A percentile compares a stretch with the other conserved stretches of the same genome.
These are phyloP conservation scores for Fusarium sp. DNA, from an alignment of 2,329 filamentous ascomycete species.

Conservation along the genomic window DNA sequence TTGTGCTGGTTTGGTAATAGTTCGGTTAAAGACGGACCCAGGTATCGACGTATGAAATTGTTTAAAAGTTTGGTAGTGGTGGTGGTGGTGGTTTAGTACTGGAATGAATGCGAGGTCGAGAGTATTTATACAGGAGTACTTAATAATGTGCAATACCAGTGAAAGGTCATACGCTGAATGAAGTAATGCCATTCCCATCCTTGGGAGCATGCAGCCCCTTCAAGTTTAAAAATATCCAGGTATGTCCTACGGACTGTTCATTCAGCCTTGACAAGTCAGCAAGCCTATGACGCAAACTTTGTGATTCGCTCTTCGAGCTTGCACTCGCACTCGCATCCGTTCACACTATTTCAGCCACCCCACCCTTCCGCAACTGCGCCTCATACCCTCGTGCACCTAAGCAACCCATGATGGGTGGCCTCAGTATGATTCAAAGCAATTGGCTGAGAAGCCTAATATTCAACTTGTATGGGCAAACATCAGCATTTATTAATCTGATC, in stretches of 20 bases:
- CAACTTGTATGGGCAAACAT: too few species aligned
- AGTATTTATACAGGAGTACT: neutral
- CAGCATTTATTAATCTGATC: too few species aligned
- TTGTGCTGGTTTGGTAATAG: neutral
- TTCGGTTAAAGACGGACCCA: neutral
- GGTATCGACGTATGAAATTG: neutral
- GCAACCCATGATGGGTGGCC: too few species aligned
- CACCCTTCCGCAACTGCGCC: constrained; percentile 2
- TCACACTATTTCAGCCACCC: neutral
- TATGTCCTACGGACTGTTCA: neutral
- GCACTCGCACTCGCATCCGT: neutral
- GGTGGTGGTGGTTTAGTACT: too few species aligned
- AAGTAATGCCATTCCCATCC: neutral
- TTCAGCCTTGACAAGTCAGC: neutral
- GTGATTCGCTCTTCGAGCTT: neutral
- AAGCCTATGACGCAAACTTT: neutral
- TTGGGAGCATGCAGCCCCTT: neutral
- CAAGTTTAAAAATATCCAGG: neutral
- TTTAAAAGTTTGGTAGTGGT: too few species aligned
- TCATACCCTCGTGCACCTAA: neutral
- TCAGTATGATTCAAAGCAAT: too few species aligned
- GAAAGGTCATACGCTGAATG: neutral
- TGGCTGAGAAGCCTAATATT: too few species aligned
- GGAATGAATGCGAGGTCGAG: too few species aligned
- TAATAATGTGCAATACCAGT: rapidly evolving